Evolutionary conservation across 768 basidiomycete species (phyloP).

Genomic region (Polyporus arcularius): DNA sequence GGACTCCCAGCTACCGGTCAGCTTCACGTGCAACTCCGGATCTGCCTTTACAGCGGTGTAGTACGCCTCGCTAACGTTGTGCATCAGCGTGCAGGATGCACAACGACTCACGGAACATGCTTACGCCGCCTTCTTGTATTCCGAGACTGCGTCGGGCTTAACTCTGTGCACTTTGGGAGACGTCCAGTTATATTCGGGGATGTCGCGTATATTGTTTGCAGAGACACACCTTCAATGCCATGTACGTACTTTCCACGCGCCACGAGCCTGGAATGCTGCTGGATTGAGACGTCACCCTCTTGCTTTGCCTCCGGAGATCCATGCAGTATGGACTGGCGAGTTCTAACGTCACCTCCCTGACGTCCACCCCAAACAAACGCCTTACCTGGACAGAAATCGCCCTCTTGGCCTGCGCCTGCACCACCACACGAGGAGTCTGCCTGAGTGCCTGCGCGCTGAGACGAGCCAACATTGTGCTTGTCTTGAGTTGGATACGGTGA

Average conservation of each 20-base stretch:
- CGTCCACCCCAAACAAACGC: conserved; percentile 19
- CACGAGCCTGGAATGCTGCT: conserved; percentile 86
- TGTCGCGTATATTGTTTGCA: neutral
- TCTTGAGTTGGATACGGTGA: neutral
- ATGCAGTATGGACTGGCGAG: conserved; percentile 76
- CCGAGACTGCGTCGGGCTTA: conserved; percentile 74
- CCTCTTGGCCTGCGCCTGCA: conserved; percentile 21
- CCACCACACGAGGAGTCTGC: conserved; percentile 11
- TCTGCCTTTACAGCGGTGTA: conserved; percentile 81
- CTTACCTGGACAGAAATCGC: conserved; percentile 37
- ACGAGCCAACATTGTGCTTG: conserved; percentile 26
- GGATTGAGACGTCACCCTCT: conserved; percentile 72
- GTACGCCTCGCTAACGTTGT: conserved; percentile 66
- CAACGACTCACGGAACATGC: conserved; percentile 26
- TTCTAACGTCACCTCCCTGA: conserved; percentile 21
- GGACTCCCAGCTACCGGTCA: conserved; percentile 94
- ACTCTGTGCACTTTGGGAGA: conserved; percentile 72
- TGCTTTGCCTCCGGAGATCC: conserved; percentile 90
- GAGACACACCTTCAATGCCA: conserved; percentile 73
- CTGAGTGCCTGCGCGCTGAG: conserved; percentile 22
- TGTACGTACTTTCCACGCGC: conserved; percentile 95
- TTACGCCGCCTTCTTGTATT: conserved; percentile 89
- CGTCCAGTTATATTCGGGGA: neutral
- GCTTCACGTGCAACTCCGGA: conserved; percentile 72
- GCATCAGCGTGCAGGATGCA: conserved; percentile 1